These are phyloP conservation scores for Monilinia fructigena DNA, from an alignment of 2,329 filamentous ascomycete genomes.

Conservation along the genomic window DNA sequence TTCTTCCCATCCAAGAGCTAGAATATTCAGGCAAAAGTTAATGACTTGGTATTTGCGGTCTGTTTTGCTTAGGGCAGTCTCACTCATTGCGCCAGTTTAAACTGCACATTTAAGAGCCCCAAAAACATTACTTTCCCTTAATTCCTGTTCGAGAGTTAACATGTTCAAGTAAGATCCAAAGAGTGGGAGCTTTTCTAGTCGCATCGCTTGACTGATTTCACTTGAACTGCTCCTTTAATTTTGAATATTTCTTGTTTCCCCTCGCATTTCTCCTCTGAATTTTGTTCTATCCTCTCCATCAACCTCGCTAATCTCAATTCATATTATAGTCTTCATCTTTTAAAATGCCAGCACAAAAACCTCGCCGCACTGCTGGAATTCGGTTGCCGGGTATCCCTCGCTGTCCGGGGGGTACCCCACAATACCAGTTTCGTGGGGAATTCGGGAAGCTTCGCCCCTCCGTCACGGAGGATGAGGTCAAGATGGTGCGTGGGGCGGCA, in stretches of 20 bases:
- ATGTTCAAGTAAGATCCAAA: background rate
- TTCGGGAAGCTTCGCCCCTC: background rate
- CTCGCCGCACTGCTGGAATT: no score
- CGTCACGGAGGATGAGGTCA: constrained; percentile 3
- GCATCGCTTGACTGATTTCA: no score
- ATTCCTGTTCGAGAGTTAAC: no score
- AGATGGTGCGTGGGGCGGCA: background rate
- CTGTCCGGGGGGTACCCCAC: background rate
- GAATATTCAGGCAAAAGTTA: no score
- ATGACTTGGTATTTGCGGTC: no score
- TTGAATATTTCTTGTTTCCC: background rate
- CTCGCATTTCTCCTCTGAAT: background rate
- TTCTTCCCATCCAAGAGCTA: background rate
- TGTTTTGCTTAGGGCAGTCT: no score
- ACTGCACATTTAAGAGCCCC: no score
- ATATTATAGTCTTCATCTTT: background rate
- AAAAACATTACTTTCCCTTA: no score
- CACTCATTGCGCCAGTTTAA: no score
- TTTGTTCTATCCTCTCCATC: background rate
- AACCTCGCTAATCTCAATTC: background rate
- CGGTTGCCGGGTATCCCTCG: background rate
- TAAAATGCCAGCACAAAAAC: background rate
- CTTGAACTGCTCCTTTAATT: background rate
- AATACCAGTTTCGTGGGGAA: background rate
- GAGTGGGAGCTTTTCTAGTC: background rate